Conservation (phyloP, 2,329 filamentous ascomycete genomes). For the Clonostachys chloroleuca region DNA sequence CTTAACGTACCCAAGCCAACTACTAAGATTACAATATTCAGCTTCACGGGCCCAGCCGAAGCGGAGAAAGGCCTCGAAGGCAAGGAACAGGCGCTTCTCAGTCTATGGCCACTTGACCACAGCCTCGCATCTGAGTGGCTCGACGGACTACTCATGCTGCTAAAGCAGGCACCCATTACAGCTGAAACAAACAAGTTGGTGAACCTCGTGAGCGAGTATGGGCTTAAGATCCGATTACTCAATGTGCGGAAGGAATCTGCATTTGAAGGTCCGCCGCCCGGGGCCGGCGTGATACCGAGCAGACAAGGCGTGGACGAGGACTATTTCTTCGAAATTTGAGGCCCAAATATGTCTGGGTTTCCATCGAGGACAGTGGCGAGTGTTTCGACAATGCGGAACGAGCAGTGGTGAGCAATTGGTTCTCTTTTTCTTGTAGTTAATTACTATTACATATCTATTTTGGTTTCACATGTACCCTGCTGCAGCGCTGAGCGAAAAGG, state of each 20-base stretch:
- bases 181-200: slow-evolving; percentile 90
- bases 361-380: too few species aligned
- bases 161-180: slow-evolving; percentile 96
- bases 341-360: too few species aligned
- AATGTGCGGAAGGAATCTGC: slow-evolving; percentile 83
- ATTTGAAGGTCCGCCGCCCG: slow-evolving; percentile 63
- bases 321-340: slow-evolving; percentile 79
- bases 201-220: slow-evolving; percentile 81
- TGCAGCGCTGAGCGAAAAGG: too few species aligned
- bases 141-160: slow-evolving; percentile 88
- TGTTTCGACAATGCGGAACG: too few species aligned
- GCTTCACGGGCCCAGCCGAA: slow-evolving; percentile 47
- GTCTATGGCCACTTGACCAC: slow-evolving; percentile 76
- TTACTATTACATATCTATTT: slow-evolving; percentile 1
- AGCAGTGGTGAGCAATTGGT: slow-evolving; percentile 16
- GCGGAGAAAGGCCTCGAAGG: slow-evolving; percentile 23
- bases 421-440: background rate
- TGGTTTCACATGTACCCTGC: background rate
- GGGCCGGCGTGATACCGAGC: slow-evolving; percentile 72
- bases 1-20: slow-evolving; percentile 38
- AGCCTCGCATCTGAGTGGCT: slow-evolving; percentile 93
- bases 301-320: slow-evolving; percentile 85
- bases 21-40: slow-evolving; percentile 91
- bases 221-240: slow-evolving; percentile 84
- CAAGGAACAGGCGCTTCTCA: slow-evolving; percentile 72